Evolutionary conservation across 1,284 basidiomycete genomes (phyloP).

Genomic region (Schizophyllum commune): DNA sequence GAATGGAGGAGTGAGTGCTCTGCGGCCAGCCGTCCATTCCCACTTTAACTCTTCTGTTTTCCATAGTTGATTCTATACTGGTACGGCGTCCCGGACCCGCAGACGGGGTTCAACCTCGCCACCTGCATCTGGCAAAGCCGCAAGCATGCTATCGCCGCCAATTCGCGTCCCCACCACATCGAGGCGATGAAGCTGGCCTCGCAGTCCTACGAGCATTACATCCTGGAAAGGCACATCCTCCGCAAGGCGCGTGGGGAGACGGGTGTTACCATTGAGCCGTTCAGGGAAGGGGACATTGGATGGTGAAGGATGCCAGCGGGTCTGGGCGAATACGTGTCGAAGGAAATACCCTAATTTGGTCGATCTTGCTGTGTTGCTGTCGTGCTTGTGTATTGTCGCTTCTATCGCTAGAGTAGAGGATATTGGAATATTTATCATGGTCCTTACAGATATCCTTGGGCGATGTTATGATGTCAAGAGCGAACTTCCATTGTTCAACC

Average conservation of each 20-base stretch:
- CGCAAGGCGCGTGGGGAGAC: slow-evolving; percentile 54
- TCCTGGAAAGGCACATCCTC: slow-evolving; percentile 69
- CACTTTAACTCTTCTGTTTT: slow-evolving; percentile 5
- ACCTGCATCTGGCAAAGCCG: slow-evolving; percentile 95
- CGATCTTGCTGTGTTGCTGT: neutral
- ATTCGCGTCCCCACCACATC: slow-evolving; percentile 71
- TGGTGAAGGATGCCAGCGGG: slow-evolving; percentile 35
- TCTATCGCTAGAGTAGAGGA: too few species aligned
- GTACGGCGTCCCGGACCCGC: slow-evolving; percentile 79
- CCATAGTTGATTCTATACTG: slow-evolving; percentile 74
- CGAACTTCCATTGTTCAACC: neutral
- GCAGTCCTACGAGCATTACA: slow-evolving; percentile 72
- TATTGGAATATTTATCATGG: too few species aligned
- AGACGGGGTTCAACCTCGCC: slow-evolving; percentile 78
- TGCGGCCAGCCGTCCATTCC: slow-evolving; percentile 1
- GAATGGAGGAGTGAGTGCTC: slow-evolving; percentile 65
- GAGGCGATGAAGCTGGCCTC: slow-evolving; percentile 77
- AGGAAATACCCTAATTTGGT: neutral
- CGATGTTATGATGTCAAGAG: too few species aligned
- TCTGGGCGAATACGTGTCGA: neutral
- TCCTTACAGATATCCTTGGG: too few species aligned
- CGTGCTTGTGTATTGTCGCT: too few species aligned
- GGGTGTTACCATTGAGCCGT: slow-evolving; percentile 50
- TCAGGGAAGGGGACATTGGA: slow-evolving; percentile 60
- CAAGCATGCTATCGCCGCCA: slow-evolving; percentile 73